Conservation (phyloP, 768 basidiomycete genomes). For the Amanita rubescens region DNA sequence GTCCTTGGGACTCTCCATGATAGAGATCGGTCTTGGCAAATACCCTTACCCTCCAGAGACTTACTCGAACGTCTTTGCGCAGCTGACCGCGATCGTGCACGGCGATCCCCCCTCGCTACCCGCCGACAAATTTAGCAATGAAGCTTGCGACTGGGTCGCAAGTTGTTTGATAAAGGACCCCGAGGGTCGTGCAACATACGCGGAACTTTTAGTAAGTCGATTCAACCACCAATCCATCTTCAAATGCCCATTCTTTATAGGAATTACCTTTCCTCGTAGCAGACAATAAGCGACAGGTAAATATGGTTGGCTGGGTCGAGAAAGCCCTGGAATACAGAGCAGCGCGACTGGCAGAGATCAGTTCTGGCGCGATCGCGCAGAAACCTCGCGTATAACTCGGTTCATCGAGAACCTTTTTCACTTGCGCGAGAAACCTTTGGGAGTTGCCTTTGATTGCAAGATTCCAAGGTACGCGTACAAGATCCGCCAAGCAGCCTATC, state of each 20-base stretch:
- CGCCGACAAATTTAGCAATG: slow-evolving; percentile 52
- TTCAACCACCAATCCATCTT: not conserved
- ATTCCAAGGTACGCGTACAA: not conserved
- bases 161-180: slow-evolving; percentile 80
- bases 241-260: slow-evolving; percentile 23
- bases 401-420: not conserved
- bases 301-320: slow-evolving; percentile 82
- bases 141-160: slow-evolving; percentile 77
- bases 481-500: not conserved
- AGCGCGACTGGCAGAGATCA: slow-evolving; percentile 6
- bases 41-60: slow-evolving; percentile 99
- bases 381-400: slow-evolving; percentile 6
- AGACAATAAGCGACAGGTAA: slow-evolving; percentile 55
- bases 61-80: slow-evolving; percentile 95
- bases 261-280: slow-evolving; percentile 73
- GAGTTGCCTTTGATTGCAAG: not conserved
- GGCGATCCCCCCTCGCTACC: slow-evolving; percentile 89
- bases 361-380: not conserved
- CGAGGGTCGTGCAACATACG: slow-evolving; percentile 71
- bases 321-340: slow-evolving; percentile 31
- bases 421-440: not conserved
- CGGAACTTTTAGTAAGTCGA: slow-evolving; percentile 63
- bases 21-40: slow-evolving; percentile 83
- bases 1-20: slow-evolving; percentile 91
- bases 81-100: slow-evolving; percentile 91